These are phyloP conservation scores for Earliella scabrosa DNA, from an alignment of 1,284 basidiomycete species.

Conservation along the genomic window DNA sequence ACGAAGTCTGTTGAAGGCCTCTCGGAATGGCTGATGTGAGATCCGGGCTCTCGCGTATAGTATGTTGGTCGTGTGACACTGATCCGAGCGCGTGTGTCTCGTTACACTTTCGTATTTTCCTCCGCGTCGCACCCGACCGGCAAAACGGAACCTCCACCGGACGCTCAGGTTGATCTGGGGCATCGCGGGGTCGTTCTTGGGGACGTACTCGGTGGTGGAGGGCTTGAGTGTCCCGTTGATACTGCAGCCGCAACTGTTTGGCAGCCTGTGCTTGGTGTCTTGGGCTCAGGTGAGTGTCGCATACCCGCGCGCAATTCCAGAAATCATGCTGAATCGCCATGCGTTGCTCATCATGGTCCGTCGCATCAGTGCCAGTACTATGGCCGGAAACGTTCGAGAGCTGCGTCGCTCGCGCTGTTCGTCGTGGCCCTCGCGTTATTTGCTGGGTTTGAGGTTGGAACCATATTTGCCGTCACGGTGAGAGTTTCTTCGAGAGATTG, in stretches of 20 bases:
- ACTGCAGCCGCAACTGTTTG: slow-evolving; percentile 78
- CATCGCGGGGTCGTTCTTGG: slow-evolving; percentile 63
- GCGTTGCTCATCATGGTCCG: background rate
- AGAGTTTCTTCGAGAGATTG: slow-evolving; percentile 21
- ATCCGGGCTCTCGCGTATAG: background rate
- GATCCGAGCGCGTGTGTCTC: background rate
- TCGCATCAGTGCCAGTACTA: slow-evolving; percentile 64
- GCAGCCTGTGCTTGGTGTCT: slow-evolving; percentile 61
- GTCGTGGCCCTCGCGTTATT: slow-evolving; percentile 46
- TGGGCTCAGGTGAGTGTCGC: slow-evolving; percentile 69
- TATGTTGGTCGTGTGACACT: background rate
- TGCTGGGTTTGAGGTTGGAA: slow-evolving; percentile 62
- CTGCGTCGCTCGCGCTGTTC: slow-evolving; percentile 36
- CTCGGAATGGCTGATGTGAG: slow-evolving; percentile 71
- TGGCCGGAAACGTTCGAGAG: slow-evolving; percentile 42
- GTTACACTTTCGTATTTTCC: no score
- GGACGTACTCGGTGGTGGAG: slow-evolving; percentile 70
- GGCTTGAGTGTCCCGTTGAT: slow-evolving; percentile 76
- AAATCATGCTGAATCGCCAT: no score
- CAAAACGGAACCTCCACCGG: no score
- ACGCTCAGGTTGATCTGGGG: slow-evolving; percentile 65
- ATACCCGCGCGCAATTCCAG: no score
- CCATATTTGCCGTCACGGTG: slow-evolving; percentile 62
- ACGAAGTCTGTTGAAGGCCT: slow-evolving; percentile 75
- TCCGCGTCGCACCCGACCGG: no score